Conservation (phyloP, 2,329 filamentous ascomycete genomes). For the Neonectria neomacrospora region DNA sequence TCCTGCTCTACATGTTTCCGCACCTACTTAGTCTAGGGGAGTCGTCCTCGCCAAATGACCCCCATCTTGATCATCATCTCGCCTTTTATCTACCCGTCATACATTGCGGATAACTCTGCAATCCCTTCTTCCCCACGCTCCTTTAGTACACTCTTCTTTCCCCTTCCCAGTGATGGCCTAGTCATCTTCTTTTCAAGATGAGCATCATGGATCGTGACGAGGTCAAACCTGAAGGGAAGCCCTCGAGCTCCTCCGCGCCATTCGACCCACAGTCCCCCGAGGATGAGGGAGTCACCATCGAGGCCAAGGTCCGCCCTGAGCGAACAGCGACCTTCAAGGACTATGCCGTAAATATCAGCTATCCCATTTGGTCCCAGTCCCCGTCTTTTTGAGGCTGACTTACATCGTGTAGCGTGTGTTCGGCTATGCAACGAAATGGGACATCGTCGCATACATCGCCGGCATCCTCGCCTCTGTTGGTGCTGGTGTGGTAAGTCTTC, state of each 20-base stretch:
- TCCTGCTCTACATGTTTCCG: neutral
- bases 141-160: neutral
- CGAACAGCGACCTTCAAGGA: conserved; percentile 58
- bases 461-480: conserved; percentile 62
- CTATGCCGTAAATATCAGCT: conserved; percentile 50
- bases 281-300: conserved; percentile 44
- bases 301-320: conserved; percentile 54
- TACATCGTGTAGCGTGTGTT: conserved; percentile 58
- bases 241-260: conserved; percentile 22
- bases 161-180: conserved; percentile 9
- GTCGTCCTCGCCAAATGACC: conserved; percentile 4
- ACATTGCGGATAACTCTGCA: neutral
- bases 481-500: conserved; percentile 53
- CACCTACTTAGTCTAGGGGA: neutral
- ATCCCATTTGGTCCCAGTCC: too few relatives aligned
- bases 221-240: conserved; percentile 27
- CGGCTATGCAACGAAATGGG: conserved; percentile 64
- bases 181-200: conserved; percentile 25
- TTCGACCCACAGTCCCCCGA: conserved; percentile 15
- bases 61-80: conserved; percentile 17
- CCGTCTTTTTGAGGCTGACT: neutral
- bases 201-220: conserved; percentile 26
- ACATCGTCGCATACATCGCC: conserved; percentile 59
- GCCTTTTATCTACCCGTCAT: neutral
- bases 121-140: neutral